Base-by-base conservation (phyloP, 2,329 filamentous ascomycete genomes). In the Arthroderma uncinatum region DNA sequence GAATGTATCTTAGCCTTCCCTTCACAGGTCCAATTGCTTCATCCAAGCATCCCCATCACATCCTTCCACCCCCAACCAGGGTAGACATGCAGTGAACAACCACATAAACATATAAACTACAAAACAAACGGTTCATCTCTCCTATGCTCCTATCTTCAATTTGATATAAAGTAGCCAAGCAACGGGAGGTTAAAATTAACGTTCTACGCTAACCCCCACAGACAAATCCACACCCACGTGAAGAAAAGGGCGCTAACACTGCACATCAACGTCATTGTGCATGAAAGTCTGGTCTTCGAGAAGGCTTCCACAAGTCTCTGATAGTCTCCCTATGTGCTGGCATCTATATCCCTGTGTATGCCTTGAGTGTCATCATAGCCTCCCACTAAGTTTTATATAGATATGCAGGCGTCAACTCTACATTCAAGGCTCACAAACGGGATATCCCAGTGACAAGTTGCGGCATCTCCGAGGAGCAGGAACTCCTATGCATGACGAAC, bases 101-200 rank as follows among this genome's bases (percentile, higher is more conserved):
- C 40, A 44, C 2, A 12, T 5, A 44, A 25, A 25, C 40, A 44
- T 21, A 44, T 25, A 44, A 14, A 9, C n/a, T n/a, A 6, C n/a
- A 30, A 50, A 30, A 33, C 14, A 50, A 14, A 30, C 10, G 2
- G 30, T 1, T 25, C 3, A 30, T 19, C 44, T 16, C 44, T 10
- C 5, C n/a, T n/a, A 16, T 2, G 10, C 12, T 14, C 25, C 25
- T 19, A 23, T 44, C 10, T 5, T 30, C 12, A n/a, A 16, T 14
- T 12, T 50, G 44, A 50, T 50, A 33, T 50, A 30, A 50, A 25
- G 25, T 33, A 33, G 44, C 44, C 44, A 50, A 50, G 44, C 44
- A 50, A 50, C 44, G 44, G 44, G 44, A 50, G 44, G 44, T 50
- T 50, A 50, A 50, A 30, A n/a, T 50, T 50, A 50, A 50, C 28